Evolutionary conservation across 2,329 filamentous ascomycete species (phyloP), one percentile per base, ranked within the genome.

Genomic region (Alternaria gansuensis): DNA sequence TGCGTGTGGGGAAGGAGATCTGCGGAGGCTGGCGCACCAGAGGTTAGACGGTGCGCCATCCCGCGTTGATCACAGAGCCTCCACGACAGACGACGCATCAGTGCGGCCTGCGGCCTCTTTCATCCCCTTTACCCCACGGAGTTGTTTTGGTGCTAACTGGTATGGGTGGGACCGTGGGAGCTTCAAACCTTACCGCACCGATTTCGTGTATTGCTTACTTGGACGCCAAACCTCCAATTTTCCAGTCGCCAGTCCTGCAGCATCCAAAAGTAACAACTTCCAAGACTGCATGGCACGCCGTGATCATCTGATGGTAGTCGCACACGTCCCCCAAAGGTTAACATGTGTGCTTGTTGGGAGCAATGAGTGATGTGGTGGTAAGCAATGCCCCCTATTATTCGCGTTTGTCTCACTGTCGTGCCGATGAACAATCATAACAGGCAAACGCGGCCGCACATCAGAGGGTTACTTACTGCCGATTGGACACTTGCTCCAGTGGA

Each of bases 1-100:
- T 43, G 50, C 36, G 29, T 24, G 51, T 45, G 54, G 29, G 36
- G 46, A 31, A 31, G 26, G 44, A 26, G 50, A 58, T 58, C 50
- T 36, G 41, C 50, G 26, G 41, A 46, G 40, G 41, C 50, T 54
- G 50, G 40, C n/a, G 43, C 54, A 54, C 21, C 23, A 58, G 28
- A 28, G 55, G 43, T 44, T 58, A 54, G 55, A 31, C 14, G 31
- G 21, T 33, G 31, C 55, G 51, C 51, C 51, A 58, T 58, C 55
- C 55, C 55, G 51, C 55, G 28, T 39, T 31, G 28, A 49, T 54
- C 28, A 53, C 28, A 34, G 34, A 52, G 54, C 54, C 54, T 57
- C 36, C 41, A 53, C 41, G 36, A 54, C 43, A 31, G 34, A 53
- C 41, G 36, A 54, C 43, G 33, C 43, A 37, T 54, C 50, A 46